phyloP scores from a whole-genome alignment of 1,284 basidiomycete species.

The Pseudozyma pruni region DNA sequence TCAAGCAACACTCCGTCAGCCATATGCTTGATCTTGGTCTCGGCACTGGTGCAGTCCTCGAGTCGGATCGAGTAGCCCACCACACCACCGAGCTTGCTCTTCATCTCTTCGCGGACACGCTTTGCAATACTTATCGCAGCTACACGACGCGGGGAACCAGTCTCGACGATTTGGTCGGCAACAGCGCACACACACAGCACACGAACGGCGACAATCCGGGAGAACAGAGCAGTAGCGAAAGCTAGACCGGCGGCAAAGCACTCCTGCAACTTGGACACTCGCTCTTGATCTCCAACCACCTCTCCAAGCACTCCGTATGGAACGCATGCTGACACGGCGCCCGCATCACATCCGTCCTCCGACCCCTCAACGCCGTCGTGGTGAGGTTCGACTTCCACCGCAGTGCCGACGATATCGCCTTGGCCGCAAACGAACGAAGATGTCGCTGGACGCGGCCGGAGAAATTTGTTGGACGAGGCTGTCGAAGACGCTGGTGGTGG shows the following conservation, averaged over 20 bases:
- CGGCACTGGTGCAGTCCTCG: slow-evolving; percentile 90
- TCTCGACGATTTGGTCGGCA: too few relatives aligned
- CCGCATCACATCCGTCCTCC: slow-evolving; percentile 41
- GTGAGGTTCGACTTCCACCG: slow-evolving; percentile 13
- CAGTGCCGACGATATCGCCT: not conserved
- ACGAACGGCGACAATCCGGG: too few relatives aligned
- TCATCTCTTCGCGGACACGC: slow-evolving; percentile 93
- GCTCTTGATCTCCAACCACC: slow-evolving; percentile 45
- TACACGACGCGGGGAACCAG: slow-evolving; percentile 94
- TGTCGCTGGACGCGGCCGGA: not conserved
- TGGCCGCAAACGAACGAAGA: slow-evolving; percentile 2
- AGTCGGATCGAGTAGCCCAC: slow-evolving; percentile 98
- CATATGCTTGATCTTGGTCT: slow-evolving; percentile 94
- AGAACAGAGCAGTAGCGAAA: not conserved
- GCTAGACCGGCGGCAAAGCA: slow-evolving; percentile 24
- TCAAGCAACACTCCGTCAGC: slow-evolving; percentile 87
- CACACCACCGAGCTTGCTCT: slow-evolving; percentile 80
- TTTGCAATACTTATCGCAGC: slow-evolving; percentile 99
- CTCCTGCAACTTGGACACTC: slow-evolving; percentile 50
- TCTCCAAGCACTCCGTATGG: slow-evolving; percentile 43
- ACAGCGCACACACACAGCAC: not conserved
- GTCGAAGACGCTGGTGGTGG: not conserved
- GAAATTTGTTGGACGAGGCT: too few relatives aligned
- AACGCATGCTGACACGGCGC: slow-evolving; percentile 45
- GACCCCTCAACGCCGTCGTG: slow-evolving; percentile 5